phyloP scores from a whole-genome alignment of 2,329 filamentous ascomycete genomes.

The Neospermospora avenae region DNA sequence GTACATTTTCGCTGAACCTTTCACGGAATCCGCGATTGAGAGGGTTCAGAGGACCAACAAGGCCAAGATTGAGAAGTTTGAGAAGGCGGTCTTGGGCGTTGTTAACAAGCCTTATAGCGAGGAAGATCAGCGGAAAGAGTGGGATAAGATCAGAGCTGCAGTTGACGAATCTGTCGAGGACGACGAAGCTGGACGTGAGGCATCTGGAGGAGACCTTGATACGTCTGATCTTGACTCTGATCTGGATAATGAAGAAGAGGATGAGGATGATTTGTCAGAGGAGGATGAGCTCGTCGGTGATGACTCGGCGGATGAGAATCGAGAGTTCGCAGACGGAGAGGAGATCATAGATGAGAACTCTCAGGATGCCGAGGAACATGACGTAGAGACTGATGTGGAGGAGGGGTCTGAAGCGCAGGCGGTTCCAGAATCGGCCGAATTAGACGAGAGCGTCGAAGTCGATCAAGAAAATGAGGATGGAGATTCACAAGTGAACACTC shows the following conservation, averaged over 20 bases:
- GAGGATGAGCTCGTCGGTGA: no score
- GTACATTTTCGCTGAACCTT: conserved; percentile 87
- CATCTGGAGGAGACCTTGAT: conserved; percentile 13
- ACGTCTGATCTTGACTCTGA: not conserved
- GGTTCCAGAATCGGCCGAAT: not conserved
- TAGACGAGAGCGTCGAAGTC: not conserved
- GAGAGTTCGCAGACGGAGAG: not conserved
- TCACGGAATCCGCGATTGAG: conserved; percentile 68
- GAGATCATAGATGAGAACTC: conserved; percentile 6
- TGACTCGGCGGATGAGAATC: conserved; percentile 16
- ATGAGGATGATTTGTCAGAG: not conserved
- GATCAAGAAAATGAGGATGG: not conserved
- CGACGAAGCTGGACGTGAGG: conserved; percentile 29
- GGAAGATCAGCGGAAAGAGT: conserved; percentile 29
- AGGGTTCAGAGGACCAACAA: conserved; percentile 68
- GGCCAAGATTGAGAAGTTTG: conserved; percentile 64
- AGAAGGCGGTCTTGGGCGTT: conserved; percentile 58
- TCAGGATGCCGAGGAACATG: not conserved
- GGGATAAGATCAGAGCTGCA: conserved; percentile 33
- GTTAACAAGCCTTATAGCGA: conserved; percentile 25
- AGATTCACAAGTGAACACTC: not conserved
- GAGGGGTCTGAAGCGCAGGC: not conserved
- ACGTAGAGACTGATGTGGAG: not conserved
- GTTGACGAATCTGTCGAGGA: conserved; percentile 34
- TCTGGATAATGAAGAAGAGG: conserved; percentile 7